Evolutionary conservation across 345 rosid species (phyloP), one percentile per base, ranked within the genome.

Genomic region (Punica granatum): DNA sequence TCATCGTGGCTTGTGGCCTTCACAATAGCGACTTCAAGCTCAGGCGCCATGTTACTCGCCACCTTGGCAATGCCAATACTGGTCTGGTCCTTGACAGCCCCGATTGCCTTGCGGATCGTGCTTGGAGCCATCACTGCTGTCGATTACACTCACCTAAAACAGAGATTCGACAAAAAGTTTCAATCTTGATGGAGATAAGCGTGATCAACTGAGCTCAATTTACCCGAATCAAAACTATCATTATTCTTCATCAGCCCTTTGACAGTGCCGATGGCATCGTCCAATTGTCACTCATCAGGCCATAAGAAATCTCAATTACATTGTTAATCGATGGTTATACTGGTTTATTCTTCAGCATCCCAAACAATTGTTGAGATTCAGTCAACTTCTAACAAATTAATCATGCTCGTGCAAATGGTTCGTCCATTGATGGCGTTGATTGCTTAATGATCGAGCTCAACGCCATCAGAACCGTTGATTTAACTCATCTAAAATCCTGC

Each of bases 1-100:
- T 89, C 93, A 69, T 91, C 95, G 66, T 94, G 99, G 78, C 88
- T 89, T 3, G 98, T 94, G 39, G 93, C 98, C 72, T 94, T 94
- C 46, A 94, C 99, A 42, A 94, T 81, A 49, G 88, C 84, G 21
- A 94, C 99, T 69, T 94, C 97, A 3, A 94, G 95, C 72, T 94
- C 98, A 53, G 99, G 98, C n/a, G 98, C 95, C 73, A 89, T 66
- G 80, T 89, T 91, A 51, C 99, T 85, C 0, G 93, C 88, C 16
- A 94, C 96, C 69, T 91, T 94, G 15, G 99, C 99, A 32, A 94
- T 75, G 60, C 99, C 79, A 3, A 94, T 94, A 63, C 97, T 94
- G 12, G 99, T 94, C 56, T 94, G 99, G 65, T 94, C 99, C 72
- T 94, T 94, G 37, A 94, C 97, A 5, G 92, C 90, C 49, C 99